These are phyloP conservation scores for Breynia disticha DNA, from an alignment of 441 rosid species.

Conservation along the genomic window DNA sequence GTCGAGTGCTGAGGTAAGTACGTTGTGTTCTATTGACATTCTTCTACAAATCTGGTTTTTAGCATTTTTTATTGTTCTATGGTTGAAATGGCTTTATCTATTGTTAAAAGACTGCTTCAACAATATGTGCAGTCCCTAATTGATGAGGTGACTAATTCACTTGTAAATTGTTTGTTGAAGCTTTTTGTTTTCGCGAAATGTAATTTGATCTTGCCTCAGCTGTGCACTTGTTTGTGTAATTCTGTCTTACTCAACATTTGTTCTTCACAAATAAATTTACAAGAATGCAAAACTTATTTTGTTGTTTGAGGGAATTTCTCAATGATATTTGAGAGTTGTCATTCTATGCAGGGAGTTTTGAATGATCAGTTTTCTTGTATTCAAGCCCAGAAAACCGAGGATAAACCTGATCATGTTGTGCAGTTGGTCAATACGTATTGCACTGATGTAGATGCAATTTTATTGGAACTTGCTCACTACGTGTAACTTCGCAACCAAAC, in stretches of 20 bases:
- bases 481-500: conserved; percentile 14
- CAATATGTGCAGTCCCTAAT: conserved; percentile 32
- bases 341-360: conserved; percentile 29
- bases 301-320: conserved; percentile 2
- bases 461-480: conserved; percentile 24
- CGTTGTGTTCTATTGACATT: conserved; percentile 9
- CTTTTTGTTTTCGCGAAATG: neutral
- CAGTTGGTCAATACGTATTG: conserved; percentile 32
- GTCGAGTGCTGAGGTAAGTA: conserved; percentile 10
- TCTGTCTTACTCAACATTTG: neutral
- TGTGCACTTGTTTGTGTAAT: neutral
- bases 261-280: neutral
- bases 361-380: conserved; percentile 27
- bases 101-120: conserved; percentile 34
- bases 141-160: conserved; percentile 36
- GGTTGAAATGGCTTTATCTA: conserved; percentile 36
- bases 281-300: conserved; percentile 4
- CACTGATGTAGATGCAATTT: conserved; percentile 24
- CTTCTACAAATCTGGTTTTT: conserved; percentile 6
- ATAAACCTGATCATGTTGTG: conserved; percentile 28
- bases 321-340: neutral
- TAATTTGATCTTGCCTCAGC: conserved; percentile 11
- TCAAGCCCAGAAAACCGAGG: conserved; percentile 24
- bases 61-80: conserved; percentile 2
- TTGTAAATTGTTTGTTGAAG: neutral